These are phyloP conservation scores for Penicillium antarcticum DNA, from an alignment of 495 filamentous ascomycete genomes.

Conservation along the genomic window DNA sequence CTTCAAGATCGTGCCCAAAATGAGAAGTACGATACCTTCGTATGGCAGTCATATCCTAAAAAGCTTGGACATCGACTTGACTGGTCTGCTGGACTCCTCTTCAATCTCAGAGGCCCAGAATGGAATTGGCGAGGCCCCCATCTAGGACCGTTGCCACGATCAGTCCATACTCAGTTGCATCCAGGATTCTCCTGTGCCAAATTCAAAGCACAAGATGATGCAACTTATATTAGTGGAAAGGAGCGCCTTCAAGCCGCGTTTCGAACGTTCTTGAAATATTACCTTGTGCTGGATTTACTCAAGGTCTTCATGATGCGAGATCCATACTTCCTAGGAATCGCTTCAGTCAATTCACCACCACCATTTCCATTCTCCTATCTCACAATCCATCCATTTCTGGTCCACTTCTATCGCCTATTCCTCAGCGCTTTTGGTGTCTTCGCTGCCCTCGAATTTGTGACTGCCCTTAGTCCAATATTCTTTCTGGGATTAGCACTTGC, in stretches of 20 bases:
- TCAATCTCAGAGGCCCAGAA: constrained; percentile 68
- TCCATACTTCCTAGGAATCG: constrained; percentile 63
- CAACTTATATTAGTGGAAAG: constrained; percentile 22
- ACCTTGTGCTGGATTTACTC: constrained; percentile 62
- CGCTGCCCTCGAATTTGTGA: constrained; percentile 51
- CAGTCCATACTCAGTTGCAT: constrained; percentile 41
- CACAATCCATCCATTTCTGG: constrained; percentile 19
- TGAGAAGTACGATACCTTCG: constrained; percentile 4
- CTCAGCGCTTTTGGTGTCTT: constrained; percentile 50
- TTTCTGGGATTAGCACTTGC: constrained; percentile 53
- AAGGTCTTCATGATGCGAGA: constrained; percentile 67
- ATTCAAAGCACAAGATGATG: constrained; percentile 7
- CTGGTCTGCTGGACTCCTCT: constrained; percentile 68
- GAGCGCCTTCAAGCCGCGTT: constrained; percentile 48
- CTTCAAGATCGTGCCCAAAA: neutral
- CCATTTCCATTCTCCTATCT: constrained; percentile 47
- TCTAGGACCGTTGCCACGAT: constrained; percentile 55
- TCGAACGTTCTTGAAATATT: constrained; percentile 46
- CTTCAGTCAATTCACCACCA: constrained; percentile 28
- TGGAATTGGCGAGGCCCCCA: constrained; percentile 71
- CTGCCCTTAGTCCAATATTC: constrained; percentile 51
- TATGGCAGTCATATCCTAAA: constrained; percentile 73
- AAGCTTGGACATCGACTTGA: constrained; percentile 59
- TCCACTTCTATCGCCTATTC: constrained; percentile 47
- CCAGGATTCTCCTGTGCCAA: constrained; percentile 6